Base-by-base conservation (phyloP, 1,284 basidiomycete species). In the Erythrobasidium hasegawianum region DNA sequence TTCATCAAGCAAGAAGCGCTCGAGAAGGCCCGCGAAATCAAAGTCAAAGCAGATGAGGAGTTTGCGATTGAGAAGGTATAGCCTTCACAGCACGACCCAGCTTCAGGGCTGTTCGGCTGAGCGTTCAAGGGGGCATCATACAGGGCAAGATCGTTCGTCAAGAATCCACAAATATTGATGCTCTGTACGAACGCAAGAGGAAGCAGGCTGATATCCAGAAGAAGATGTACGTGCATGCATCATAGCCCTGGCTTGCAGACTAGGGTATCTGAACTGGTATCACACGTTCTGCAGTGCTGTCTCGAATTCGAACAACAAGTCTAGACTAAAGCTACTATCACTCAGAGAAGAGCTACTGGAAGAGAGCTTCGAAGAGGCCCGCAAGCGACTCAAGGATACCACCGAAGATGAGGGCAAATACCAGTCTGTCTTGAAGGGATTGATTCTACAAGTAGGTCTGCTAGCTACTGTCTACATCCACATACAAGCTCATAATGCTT, bases 1-100 rank as follows among this genome's bases (percentile, higher is more conserved):
- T 96, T 95, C 82, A 96, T 96, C 83, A 92, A 89, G 79, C 93
- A 96, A 78, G 93, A 97, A 79, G 93, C 93, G 2, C 80, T 89
- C 72, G 94, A 97, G 81, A 97, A 97, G 79, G 92, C 90, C 0
- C 83, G 94, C n/a, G 93, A 97, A 80, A 91, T 97, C 72, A 88
- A 84, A 72, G 90, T 96, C 70, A 97, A 97, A 78, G 93, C 94
- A 0, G 92, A 97, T 71, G 92, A 96, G 78, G 93, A 97, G 80
- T 97, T 96, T 77, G 87, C 92, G 20, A 96, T 96, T 72, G 93
- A 97, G 79, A 97, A 97, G 84, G 92, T 90, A 45, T 27, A 74
- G 18, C 56, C 14, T 27, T 41, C 54, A n/a, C 11, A n/a, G n/a
- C n/a, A n/a, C 43, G 16, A 45, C 33, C 41, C 56, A 13, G 60